Evolutionary conservation across 495 filamentous ascomycete species (phyloP).

Genomic region (Ascodesmis nigricans): DNA sequence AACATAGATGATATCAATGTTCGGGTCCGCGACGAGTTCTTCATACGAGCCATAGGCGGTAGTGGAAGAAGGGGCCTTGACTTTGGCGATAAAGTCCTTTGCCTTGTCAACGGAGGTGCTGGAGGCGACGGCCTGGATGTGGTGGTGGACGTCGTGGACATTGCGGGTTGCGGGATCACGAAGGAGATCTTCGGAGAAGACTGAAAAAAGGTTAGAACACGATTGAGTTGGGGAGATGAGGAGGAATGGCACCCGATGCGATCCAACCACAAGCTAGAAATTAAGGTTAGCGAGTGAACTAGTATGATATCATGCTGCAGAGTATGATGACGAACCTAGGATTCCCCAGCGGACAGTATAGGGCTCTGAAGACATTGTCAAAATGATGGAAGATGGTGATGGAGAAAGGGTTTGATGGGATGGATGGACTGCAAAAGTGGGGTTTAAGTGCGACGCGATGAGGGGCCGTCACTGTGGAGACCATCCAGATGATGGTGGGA

Average conservation of each 20-base stretch:
- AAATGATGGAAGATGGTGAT: no score
- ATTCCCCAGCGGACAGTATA: conserved; percentile 12
- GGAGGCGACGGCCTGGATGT: conserved; percentile 60
- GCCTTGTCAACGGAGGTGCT: conserved; percentile 49
- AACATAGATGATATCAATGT: conserved; percentile 77
- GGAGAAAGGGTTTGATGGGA: no score
- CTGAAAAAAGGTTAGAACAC: no score
- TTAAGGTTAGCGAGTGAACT: neutral
- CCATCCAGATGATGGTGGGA: no score
- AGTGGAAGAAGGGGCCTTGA: conserved; percentile 32
- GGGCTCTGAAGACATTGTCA: conserved; percentile 1
- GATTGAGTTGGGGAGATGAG: no score
- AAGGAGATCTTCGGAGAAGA: conserved; percentile 66
- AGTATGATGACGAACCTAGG: conserved; percentile 1
- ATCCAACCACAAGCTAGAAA: conserved; percentile 7
- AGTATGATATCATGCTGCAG: neutral
- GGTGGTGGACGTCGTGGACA: conserved; percentile 54
- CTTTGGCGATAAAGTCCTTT: conserved; percentile 43
- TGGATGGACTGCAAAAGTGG: no score
- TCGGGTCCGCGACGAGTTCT: conserved; percentile 50
- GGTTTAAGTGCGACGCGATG: no score
- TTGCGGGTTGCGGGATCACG: conserved; percentile 48
- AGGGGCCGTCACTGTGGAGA: no score
- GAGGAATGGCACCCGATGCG: no score
- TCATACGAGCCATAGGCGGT: conserved; percentile 64